Percentiles rank a stretch among this genome's conserved stretches.
phyloP scores from a whole-genome alignment of 2,329 filamentous ascomycete species.

The Fusarium equiseti region DNA sequence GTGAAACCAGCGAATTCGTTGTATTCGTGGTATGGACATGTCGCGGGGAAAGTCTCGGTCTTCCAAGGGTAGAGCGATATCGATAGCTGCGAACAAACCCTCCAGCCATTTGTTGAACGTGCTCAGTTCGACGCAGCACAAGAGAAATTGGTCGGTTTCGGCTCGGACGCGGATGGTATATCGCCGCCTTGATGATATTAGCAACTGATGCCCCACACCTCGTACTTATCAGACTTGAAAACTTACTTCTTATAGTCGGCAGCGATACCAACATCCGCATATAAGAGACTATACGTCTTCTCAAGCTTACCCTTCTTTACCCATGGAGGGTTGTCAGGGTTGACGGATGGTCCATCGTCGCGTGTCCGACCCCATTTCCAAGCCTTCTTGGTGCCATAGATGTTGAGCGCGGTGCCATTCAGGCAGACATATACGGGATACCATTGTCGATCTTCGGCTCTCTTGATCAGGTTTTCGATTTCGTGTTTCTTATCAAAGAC shows the following conservation, averaged over 20 bases:
- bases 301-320: conserved; percentile 68
- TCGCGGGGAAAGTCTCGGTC: conserved; percentile 74
- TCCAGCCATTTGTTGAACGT: conserved; percentile 78
- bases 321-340: conserved; percentile 64
- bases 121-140: conserved; percentile 74
- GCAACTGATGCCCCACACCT: background rate
- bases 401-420: conserved; percentile 74
- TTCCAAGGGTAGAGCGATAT: conserved; percentile 77
- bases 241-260: conserved; percentile 77
- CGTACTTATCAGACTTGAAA: background rate
- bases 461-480: conserved; percentile 72
- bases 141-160: conserved; percentile 79
- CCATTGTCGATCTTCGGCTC: conserved; percentile 74
- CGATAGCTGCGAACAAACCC: conserved; percentile 77
- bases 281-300: conserved; percentile 77
- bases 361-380: conserved; percentile 62
- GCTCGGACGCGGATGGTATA: conserved; percentile 79
- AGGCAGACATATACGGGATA: conserved; percentile 71
- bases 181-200: conserved; percentile 58
- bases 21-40: conserved; percentile 70
- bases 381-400: conserved; percentile 73
- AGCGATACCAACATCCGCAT: conserved; percentile 81
- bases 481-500: conserved; percentile 75
- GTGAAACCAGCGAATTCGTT: conserved; percentile 64
- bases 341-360: conserved; percentile 63